Base-by-base conservation (phyloP, 2,329 filamentous ascomycete genomes). In the Diplodia scrobiculata region DNA sequence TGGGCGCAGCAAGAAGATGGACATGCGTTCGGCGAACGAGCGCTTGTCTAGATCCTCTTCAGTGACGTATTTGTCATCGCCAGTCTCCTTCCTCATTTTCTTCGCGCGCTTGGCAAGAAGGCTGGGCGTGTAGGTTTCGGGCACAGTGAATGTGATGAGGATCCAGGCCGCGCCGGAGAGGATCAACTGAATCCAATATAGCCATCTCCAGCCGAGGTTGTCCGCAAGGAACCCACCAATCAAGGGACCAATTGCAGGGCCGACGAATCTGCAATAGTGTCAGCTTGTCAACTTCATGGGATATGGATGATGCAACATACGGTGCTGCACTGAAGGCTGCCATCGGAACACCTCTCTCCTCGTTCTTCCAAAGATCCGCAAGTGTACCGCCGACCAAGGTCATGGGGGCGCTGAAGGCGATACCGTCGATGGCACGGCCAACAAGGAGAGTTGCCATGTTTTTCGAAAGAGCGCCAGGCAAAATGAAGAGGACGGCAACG, bases 121-220 rank as follows among this genome's bases (percentile, higher is more conserved):
- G 0, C 87, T 90, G 0, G 92, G 91, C 0, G 91, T 88, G 75
- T 95, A 96, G 0, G 92, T 97, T 77, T 96, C 92, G 1, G 91
- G 91, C 0, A 96, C 89, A n/a, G 91, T 95, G 78, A 96, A 93
- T 34, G 88, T 89, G 76, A 95, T 92, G 68, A 94, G 75, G 19
- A 89, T 68, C 86, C 89, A 95, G 71, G 89, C 85, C 58, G 88
- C 74, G 14, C 83, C 87, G 29, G 89, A 82, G 13, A 95, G 74
- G 72, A 96, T 96, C 11, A 95, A 81, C 73, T 94, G 91, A 71
- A 96, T 86, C 89, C 90, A 94, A 80, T 95, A 95, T 0, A 95
- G 81, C 90, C 91, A 95, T 70, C 91, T 81, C 91, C 91, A 95
- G 45, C 89, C 89, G 0, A 82, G 78, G 0, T 84, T 85, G 70